Percentiles rank a stretch among this genome's conserved stretches.
phyloP scores from a whole-genome alignment of 164 flowering plant species.

The Tetrastigma voinierianum region DNA sequence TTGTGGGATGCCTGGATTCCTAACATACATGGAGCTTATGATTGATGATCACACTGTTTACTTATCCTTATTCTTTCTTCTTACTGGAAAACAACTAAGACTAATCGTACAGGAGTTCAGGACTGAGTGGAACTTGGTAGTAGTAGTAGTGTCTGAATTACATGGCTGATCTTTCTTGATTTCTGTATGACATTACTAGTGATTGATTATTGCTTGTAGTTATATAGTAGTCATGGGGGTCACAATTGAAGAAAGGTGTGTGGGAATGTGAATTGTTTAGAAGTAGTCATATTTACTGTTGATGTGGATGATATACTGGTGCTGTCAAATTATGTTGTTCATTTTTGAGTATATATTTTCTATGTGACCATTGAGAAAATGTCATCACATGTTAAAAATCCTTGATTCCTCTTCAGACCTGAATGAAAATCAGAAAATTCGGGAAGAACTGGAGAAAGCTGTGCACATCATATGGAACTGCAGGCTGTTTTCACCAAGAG shows the following conservation, averaged over 20 bases:
- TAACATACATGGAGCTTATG: not conserved
- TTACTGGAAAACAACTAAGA: not conserved
- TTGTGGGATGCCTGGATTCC: not conserved
- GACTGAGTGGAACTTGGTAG: not conserved
- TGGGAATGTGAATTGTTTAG: too few relatives aligned
- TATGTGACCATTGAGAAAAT: not conserved
- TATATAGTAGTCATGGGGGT: too few relatives aligned
- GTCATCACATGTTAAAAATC: not conserved
- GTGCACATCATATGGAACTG: constrained; percentile 91
- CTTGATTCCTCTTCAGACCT: constrained; percentile 51
- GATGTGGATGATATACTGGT: not conserved
- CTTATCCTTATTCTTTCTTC: not conserved
- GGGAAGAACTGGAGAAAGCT: constrained; percentile 74
- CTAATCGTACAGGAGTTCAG: not conserved
- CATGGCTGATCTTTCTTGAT: too few relatives aligned
- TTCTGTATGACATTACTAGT: too few relatives aligned
- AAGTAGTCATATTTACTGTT: too few relatives aligned
- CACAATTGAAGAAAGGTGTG: too few relatives aligned
- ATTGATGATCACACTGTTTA: not conserved
- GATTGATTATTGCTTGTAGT: too few relatives aligned
- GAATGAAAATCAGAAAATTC: constrained; percentile 62
- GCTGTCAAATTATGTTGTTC: not conserved
- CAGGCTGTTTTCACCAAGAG: constrained; percentile 88
- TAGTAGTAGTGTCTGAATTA: not conserved
- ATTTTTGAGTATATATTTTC: too few relatives aligned